Evolutionary conservation across 805 yeast species (phyloP).

Genomic region (Komagataella pastoris): DNA sequence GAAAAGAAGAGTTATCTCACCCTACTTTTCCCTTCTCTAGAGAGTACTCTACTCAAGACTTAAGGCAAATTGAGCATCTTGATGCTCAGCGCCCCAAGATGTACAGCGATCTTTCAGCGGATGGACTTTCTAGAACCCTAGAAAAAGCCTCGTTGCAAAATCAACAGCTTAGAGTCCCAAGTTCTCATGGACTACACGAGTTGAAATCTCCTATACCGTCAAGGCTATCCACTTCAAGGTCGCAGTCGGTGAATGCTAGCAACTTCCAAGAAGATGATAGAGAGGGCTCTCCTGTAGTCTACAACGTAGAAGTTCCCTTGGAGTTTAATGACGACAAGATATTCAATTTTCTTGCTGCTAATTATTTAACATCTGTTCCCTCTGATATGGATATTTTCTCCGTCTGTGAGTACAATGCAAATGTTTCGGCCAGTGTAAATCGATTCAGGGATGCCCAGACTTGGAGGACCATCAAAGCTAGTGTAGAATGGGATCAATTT

Average conservation of each 20-base stretch:
- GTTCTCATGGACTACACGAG: background rate
- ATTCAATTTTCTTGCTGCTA: slow-evolving; percentile 33
- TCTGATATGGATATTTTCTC: slow-evolving; percentile 36
- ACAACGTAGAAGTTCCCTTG: slow-evolving; percentile 28
- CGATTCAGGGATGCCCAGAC: slow-evolving; percentile 43
- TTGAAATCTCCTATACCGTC: background rate
- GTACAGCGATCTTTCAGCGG: background rate
- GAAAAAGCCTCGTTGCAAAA: background rate
- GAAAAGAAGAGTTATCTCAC: background rate
- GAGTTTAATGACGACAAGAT: slow-evolving; percentile 26
- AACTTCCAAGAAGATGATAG: background rate
- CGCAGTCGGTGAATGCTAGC: background rate
- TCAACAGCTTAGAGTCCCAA: background rate
- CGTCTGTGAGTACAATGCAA: slow-evolving; percentile 45
- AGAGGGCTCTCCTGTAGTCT: slow-evolving; percentile 15
- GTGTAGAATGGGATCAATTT: slow-evolving; percentile 22
- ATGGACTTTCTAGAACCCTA: background rate
- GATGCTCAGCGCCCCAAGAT: background rate
- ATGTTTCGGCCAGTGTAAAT: slow-evolving; percentile 37
- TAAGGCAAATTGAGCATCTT: background rate
- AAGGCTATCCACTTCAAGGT: background rate
- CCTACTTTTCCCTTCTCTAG: background rate
- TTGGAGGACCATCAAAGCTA: slow-evolving; percentile 44
- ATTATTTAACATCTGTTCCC: slow-evolving; percentile 32
- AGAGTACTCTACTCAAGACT: background rate